Conservation (phyloP, 164 flowering plant genomes). For the Piper longum region DNA sequence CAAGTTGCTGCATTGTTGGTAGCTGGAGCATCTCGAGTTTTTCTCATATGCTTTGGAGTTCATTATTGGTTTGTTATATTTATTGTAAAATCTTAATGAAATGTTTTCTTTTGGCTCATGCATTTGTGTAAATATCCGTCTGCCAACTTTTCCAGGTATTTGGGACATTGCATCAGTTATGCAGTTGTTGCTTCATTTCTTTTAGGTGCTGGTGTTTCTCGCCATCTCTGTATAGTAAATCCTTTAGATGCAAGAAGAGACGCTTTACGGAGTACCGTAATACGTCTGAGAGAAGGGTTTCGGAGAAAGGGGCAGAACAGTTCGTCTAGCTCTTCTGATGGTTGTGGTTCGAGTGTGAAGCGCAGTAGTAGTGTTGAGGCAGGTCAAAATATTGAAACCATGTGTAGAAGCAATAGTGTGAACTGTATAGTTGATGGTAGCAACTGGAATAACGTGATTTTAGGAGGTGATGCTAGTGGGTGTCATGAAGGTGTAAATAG, state of each 20-base stretch:
- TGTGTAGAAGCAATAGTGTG: conserved; percentile 19
- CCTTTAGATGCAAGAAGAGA: conserved; percentile 95
- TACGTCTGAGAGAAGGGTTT: conserved; percentile 92
- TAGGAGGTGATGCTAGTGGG: conserved; percentile 28
- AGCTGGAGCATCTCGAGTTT: conserved; percentile 86
- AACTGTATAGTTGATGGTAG: conserved; percentile 44
- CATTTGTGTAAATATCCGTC: not conserved
- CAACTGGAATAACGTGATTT: conserved; percentile 41
- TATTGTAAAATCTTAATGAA: not conserved
- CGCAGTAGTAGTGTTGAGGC: conserved; percentile 89
- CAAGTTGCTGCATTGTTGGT: conserved; percentile 71
- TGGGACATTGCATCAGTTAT: conserved; percentile 97
- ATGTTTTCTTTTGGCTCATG: not conserved
- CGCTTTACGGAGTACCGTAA: conserved; percentile 92
- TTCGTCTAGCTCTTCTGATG: conserved; percentile 96
- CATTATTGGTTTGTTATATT: conserved; percentile 65
- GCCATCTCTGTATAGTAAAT: conserved; percentile 64
- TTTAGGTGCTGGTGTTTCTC: conserved; percentile 85
- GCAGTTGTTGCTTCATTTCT: conserved; percentile 92
- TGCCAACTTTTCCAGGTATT: conserved; percentile 43
- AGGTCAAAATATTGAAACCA: conserved; percentile 45
- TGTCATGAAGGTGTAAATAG: conserved; percentile 75
- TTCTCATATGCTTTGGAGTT: conserved; percentile 96
- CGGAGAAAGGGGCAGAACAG: conserved; percentile 80
- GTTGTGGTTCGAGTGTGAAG: conserved; percentile 91